These are phyloP conservation scores for Omphalotus guepiniiformis DNA, from an alignment of 768 basidiomycete species.

Conservation along the genomic window DNA sequence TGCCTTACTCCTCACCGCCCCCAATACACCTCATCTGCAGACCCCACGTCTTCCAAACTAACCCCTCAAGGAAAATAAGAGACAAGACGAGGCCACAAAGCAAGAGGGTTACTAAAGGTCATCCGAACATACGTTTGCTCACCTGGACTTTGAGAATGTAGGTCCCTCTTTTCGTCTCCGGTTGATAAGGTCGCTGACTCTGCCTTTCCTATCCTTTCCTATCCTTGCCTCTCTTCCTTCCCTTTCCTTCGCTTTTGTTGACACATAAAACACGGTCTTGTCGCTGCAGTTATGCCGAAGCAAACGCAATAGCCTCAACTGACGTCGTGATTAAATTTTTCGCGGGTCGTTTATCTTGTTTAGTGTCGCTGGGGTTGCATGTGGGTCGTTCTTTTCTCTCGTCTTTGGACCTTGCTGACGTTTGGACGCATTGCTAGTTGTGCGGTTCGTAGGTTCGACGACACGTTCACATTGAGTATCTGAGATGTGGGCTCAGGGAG, in stretches of 20 bases:
- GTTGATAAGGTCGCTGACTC: neutral
- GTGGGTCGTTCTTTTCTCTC: constrained; percentile 47
- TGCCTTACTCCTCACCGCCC: too few relatives aligned
- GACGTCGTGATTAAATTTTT: constrained; percentile 51
- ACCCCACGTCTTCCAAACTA: constrained; percentile 73
- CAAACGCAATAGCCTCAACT: constrained; percentile 47
- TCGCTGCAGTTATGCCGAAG: constrained; percentile 69
- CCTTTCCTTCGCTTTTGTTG: too few relatives aligned
- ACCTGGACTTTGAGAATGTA: constrained; percentile 90
- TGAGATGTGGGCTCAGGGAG: too few relatives aligned
- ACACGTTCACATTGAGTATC: too few relatives aligned
- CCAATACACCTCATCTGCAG: neutral
- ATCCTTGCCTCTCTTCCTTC: too few relatives aligned
- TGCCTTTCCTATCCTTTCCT: too few relatives aligned
- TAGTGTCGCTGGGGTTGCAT: constrained; percentile 82
- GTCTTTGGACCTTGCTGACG: neutral
- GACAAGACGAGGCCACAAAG: constrained; percentile 52
- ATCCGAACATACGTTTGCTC: constrained; percentile 92
- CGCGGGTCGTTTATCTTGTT: constrained; percentile 79
- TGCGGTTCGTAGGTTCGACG: constrained; percentile 81
- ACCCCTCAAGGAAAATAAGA: constrained; percentile 71
- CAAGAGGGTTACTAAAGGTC: constrained; percentile 87
- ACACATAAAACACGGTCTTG: constrained; percentile 59
- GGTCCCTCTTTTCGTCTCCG: constrained; percentile 19
- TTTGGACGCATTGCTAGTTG: constrained; percentile 39